A percentile compares a stretch with the other conserved stretches of the same genome.
These are phyloP conservation scores for Phytophthora agathidicida DNA, from an alignment of 352 stramenopile genomes.

Conservation along the genomic window DNA sequence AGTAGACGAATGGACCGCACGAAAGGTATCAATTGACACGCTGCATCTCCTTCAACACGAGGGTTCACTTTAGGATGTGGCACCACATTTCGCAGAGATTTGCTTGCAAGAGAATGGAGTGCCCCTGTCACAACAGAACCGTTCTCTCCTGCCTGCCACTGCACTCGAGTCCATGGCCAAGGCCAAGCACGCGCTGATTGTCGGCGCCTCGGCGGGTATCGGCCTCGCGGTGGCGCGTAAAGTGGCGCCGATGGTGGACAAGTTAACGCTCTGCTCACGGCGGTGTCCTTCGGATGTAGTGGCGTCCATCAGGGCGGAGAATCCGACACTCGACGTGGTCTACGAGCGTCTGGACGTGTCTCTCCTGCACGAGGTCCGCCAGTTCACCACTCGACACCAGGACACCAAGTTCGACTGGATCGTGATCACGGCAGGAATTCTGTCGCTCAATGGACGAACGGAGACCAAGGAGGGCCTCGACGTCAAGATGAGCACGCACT, in stretches of 20 bases:
- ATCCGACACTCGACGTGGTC: slow-evolving; percentile 25
- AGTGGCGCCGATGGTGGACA: slow-evolving; percentile 30
- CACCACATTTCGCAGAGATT: slow-evolving; percentile 40
- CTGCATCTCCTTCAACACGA: slow-evolving; percentile 12
- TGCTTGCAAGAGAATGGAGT: slow-evolving; percentile 5
- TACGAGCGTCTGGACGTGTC: slow-evolving; percentile 38
- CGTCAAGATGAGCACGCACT: slow-evolving; percentile 42
- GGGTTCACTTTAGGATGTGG: not conserved
- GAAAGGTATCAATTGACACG: not conserved
- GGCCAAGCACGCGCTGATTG: slow-evolving; percentile 35
- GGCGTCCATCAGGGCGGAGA: slow-evolving; percentile 20
- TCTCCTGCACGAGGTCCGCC: slow-evolving; percentile 35
- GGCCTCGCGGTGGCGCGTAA: slow-evolving; percentile 28
- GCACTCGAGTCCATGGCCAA: too few species aligned
- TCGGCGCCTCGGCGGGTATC: slow-evolving; percentile 35
- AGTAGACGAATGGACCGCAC: slow-evolving; percentile 19
- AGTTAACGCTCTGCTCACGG: slow-evolving; percentile 35
- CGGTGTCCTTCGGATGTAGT: slow-evolving; percentile 24
- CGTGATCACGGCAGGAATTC: slow-evolving; percentile 27
- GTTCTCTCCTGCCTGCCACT: not conserved
- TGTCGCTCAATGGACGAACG: slow-evolving; percentile 36
- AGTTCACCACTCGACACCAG: slow-evolving; percentile 31
- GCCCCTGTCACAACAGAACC: slow-evolving; percentile 22
- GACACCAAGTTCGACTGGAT: slow-evolving; percentile 38
- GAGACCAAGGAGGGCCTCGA: slow-evolving; percentile 37